phyloP scores from a whole-genome alignment of 495 filamentous ascomycete genomes.

The Cairneyella variabilis region DNA sequence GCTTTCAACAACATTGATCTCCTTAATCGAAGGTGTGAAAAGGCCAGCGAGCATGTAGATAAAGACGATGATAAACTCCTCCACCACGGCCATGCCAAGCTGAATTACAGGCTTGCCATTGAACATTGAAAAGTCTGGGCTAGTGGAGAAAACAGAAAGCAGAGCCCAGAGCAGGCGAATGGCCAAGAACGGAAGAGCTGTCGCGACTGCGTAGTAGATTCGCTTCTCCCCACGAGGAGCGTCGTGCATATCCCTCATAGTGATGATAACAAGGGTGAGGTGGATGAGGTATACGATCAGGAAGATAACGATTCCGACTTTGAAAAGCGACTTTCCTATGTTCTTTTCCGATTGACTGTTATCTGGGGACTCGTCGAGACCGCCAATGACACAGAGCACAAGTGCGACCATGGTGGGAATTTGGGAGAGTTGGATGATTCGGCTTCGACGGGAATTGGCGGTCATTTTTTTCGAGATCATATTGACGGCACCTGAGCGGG shows the following conservation, averaged over 20 bases:
- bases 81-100: slow-evolving; percentile 37
- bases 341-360: slow-evolving; percentile 5
- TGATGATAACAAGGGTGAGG: slow-evolving; percentile 11
- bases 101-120: slow-evolving; percentile 30
- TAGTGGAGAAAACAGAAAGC: slow-evolving; percentile 30
- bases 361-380: slow-evolving; percentile 10
- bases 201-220: slow-evolving; percentile 30
- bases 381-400: slow-evolving; percentile 27
- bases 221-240: slow-evolving; percentile 29
- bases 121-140: slow-evolving; percentile 30
- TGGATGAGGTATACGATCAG: slow-evolving; percentile 18
- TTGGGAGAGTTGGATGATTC: slow-evolving; percentile 18
- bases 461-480: slow-evolving; percentile 11
- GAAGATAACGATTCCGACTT: slow-evolving; percentile 22
- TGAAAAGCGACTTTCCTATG: slow-evolving; percentile 11
- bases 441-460: slow-evolving; percentile 21
- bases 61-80: slow-evolving; percentile 37
- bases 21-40: too few species aligned
- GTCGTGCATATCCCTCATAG: slow-evolving; percentile 20
- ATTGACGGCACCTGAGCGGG: background rate
- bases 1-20: too few species aligned
- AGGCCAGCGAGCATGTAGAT: slow-evolving; percentile 31
- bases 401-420: slow-evolving; percentile 21
- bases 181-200: slow-evolving; percentile 34
- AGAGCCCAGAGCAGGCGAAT: slow-evolving; percentile 37